phyloP scores from a whole-genome alignment of 352 stramenopile species.

The Phytopythium cucurbitacearum region DNA sequence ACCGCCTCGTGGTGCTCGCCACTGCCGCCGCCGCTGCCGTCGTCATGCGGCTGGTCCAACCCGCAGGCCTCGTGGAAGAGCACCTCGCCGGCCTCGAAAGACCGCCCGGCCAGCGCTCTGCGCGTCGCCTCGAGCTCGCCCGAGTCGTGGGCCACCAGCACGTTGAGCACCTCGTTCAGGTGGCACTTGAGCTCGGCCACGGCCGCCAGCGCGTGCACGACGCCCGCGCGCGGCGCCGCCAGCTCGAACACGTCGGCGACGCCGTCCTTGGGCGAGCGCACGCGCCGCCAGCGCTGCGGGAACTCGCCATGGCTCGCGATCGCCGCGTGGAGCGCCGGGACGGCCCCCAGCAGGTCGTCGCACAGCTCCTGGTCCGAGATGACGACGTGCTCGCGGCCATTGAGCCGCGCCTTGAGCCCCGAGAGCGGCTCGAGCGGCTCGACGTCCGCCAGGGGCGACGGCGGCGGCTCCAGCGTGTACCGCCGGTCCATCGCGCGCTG shows the following conservation, averaged over 20 bases:
- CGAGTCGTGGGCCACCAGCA: slow-evolving; percentile 41
- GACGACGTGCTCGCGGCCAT: slow-evolving; percentile 23
- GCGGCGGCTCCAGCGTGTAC: slow-evolving; percentile 4
- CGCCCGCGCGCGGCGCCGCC: slow-evolving; percentile 19
- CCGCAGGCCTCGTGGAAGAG: slow-evolving; percentile 39
- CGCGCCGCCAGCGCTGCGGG: slow-evolving; percentile 20
- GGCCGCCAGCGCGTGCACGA: slow-evolving; percentile 43
- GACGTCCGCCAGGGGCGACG: slow-evolving; percentile 14
- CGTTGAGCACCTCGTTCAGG: slow-evolving; percentile 60
- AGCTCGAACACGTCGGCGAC: slow-evolving; percentile 49
- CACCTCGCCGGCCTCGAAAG: slow-evolving; percentile 42
- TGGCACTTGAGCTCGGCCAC: slow-evolving; percentile 52
- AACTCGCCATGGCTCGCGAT: slow-evolving; percentile 26
- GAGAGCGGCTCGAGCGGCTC: slow-evolving; percentile 10
- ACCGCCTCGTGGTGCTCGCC: slow-evolving; percentile 1
- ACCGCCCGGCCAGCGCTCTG: slow-evolving; percentile 37
- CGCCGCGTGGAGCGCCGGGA: slow-evolving; percentile 46
- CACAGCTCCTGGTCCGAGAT: slow-evolving; percentile 54
- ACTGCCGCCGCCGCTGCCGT: slow-evolving; percentile 1
- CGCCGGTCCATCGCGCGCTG: no score
- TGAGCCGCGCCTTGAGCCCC: slow-evolving; percentile 11
- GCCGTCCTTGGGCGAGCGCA: slow-evolving; percentile 20
- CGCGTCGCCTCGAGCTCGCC: slow-evolving; percentile 40
- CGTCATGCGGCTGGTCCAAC: slow-evolving; percentile 16
- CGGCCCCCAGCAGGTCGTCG: slow-evolving; percentile 52